Base-by-base conservation (phyloP, 768 basidiomycete genomes). In the Kwoniella mangroviensis region DNA sequence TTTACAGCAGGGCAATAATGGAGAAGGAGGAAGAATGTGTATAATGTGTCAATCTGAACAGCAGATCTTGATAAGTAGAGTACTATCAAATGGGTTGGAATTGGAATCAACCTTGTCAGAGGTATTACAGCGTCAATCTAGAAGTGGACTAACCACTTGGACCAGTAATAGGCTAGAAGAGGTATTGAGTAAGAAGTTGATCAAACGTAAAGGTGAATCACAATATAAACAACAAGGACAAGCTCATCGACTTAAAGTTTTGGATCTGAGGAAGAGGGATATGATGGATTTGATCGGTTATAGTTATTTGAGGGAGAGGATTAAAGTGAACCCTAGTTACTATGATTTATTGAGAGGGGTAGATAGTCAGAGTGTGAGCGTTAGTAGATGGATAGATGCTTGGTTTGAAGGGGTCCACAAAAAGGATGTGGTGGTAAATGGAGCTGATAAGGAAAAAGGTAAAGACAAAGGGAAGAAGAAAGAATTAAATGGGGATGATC, bases 21-120 rank as follows among this genome's bases (percentile, higher is more conserved):
- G 69, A 42, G 41, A 56, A 21, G 69, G 68, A 68, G 73, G 92
- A 0, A 86, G 87, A 67, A 94, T 96, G 84, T 86, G 91, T 77
- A 84, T 98, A 56, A 92, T 99, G 79, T 98, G 96, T 82, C 95
- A 94, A 74, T 86, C 89, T 6, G 95, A 97, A 81, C 88, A 90
- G 58, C 88, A 89, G 70, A 92, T 93, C 71, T 90, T 90, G 15
- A 90, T 93, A 80, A 87, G 87, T 54, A 89, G 91, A 26, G 94
- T 96, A 85, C 84, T 99, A 71, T 89, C 90, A 67, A 91, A 94
- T 22, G 97, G 97, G 5, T 84, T 96, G 22, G 93, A 94, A 1
- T 84, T 98, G 43, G 97, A 99, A 83, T 98, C 96, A 10, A 85
- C 85, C 28, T 83, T 98, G 11, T 71, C 73, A 11, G 67, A 67